Conservation (phyloP, 1,284 basidiomycete species). For the Volvariella surrecta region DNA sequence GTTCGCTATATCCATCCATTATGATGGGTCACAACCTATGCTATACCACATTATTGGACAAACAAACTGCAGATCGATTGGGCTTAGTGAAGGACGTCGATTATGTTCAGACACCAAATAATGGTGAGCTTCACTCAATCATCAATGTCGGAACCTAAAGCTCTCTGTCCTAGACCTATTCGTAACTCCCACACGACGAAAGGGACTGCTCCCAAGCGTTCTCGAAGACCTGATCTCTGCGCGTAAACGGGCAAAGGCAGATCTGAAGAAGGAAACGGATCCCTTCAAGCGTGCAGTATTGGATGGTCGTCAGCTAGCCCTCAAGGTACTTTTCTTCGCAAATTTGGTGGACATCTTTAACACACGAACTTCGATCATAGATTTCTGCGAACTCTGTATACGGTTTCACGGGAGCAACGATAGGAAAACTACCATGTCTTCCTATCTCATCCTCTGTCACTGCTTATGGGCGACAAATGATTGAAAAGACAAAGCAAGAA, state of each 20-base stretch:
- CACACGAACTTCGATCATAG: slow-evolving; percentile 35
- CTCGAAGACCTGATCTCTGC: slow-evolving; percentile 88
- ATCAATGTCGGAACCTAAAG: neutral
- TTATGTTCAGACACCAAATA: slow-evolving; percentile 87
- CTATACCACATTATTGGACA: slow-evolving; percentile 88
- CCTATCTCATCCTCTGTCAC: slow-evolving; percentile 91
- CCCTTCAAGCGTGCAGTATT: slow-evolving; percentile 92
- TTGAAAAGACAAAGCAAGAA: slow-evolving; percentile 90
- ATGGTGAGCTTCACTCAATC: slow-evolving; percentile 45
- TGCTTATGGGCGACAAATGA: slow-evolving; percentile 95
- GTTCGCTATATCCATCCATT: slow-evolving; percentile 94
- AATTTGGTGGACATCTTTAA: neutral
- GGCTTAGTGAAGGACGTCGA: slow-evolving; percentile 78
- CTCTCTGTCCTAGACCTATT: slow-evolving; percentile 62
- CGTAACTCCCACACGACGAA: slow-evolving; percentile 62
- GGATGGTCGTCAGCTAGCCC: slow-evolving; percentile 88
- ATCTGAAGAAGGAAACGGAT: slow-evolving; percentile 91
- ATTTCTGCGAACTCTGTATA: slow-evolving; percentile 97
- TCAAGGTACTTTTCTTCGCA: slow-evolving; percentile 55
- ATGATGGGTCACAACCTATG: slow-evolving; percentile 99
- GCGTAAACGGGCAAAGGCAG: slow-evolving; percentile 87
- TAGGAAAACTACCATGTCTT: slow-evolving; percentile 91
- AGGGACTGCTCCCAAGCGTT: slow-evolving; percentile 86
- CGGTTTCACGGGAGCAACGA: slow-evolving; percentile 92
- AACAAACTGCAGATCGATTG: slow-evolving; percentile 67